Conservation (phyloP, 805 yeast genomes). For the Saturnispora hagleri region DNA sequence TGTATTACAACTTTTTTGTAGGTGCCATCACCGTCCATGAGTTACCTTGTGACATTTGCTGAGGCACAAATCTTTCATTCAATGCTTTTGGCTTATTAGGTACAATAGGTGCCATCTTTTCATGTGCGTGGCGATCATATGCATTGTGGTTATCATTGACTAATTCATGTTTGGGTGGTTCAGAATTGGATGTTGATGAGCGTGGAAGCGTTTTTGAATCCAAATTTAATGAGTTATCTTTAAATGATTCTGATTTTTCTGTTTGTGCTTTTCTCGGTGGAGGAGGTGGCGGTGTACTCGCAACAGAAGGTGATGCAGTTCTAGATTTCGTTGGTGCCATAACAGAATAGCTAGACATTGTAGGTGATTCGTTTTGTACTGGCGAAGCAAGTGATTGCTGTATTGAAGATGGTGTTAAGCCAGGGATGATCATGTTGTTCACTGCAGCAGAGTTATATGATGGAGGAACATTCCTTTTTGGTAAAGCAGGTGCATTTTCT, state of each 20-base stretch:
- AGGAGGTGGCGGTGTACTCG: slow-evolving; percentile 19
- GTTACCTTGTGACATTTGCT: not conserved
- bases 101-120: slow-evolving; percentile 25
- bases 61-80: slow-evolving; percentile 11
- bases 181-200: not conserved
- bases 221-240: slow-evolving; percentile 8
- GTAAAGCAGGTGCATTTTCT: slow-evolving; percentile 12
- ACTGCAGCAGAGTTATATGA: slow-evolving; percentile 16
- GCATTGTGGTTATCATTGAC: not conserved
- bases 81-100: slow-evolving; percentile 25
- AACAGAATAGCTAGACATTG: slow-evolving; percentile 13
- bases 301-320: slow-evolving; percentile 19
- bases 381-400: slow-evolving; percentile 10
- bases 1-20: slow-evolving; percentile 18
- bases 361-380: not conserved
- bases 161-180: not conserved
- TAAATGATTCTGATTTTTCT: not conserved
- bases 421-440: slow-evolving; percentile 18
- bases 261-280: slow-evolving; percentile 18
- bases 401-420: slow-evolving; percentile 15
- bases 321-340: slow-evolving; percentile 27
- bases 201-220: not conserved
- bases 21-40: slow-evolving; percentile 28
- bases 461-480: slow-evolving; percentile 19
- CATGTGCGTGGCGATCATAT: not conserved